phyloP scores from a whole-genome alignment of 768 basidiomycete species.

The Lyophyllum shimeji region DNA sequence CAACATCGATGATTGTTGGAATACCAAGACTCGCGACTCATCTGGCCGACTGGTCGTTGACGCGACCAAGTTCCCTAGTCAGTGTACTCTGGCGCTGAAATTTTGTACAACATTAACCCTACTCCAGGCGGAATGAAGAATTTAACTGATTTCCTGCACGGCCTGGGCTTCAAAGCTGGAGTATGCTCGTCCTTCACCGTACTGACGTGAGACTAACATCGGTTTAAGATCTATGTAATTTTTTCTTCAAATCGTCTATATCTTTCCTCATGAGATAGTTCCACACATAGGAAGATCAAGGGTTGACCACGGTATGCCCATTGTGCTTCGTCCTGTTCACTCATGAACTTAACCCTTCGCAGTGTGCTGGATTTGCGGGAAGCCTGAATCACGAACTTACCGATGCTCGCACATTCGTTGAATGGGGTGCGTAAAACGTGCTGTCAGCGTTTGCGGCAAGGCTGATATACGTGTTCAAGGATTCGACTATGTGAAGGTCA shows the following conservation, averaged over 20 bases:
- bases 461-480: conserved; percentile 8
- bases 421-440: conserved; percentile 16
- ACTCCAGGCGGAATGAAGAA: conserved; percentile 20
- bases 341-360: background rate
- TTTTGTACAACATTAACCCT: background rate
- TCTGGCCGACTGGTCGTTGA: conserved; percentile 20
- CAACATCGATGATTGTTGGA: conserved; percentile 27
- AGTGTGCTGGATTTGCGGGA: conserved; percentile 25
- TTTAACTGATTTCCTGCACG: conserved; percentile 23
- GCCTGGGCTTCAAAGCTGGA: conserved; percentile 24
- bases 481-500: conserved; percentile 25
- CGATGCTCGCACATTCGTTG: conserved; percentile 24
- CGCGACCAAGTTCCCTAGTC: conserved; percentile 23
- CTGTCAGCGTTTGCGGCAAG: background rate
- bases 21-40: conserved; percentile 19
- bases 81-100: background rate
- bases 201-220: background rate
- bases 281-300: conserved; percentile 21
- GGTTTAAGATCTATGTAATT: conserved; percentile 1
- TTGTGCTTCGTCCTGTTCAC: background rate
- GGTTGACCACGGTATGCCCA: conserved; percentile 19
- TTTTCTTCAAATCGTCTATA: background rate
- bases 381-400: conserved; percentile 26
- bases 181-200: conserved; percentile 10
- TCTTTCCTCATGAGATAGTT: background rate